Conservation (phyloP, 176 grass and related monocot genomes). For the Zizania latifolia region DNA sequence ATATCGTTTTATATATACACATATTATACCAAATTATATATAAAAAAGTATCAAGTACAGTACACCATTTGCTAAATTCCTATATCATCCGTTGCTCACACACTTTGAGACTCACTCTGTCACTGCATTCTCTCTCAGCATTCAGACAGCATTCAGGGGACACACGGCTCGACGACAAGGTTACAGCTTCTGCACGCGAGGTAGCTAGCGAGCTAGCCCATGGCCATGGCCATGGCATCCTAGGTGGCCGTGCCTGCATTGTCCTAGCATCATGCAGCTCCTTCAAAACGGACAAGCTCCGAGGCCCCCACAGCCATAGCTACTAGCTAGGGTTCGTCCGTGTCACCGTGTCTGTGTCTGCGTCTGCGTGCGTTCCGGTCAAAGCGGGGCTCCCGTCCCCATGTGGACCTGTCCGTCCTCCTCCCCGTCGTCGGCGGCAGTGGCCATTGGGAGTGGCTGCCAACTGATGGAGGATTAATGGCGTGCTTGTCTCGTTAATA, state of each 20-base stretch:
- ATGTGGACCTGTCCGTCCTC: background rate
- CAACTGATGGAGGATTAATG: background rate
- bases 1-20: too few species aligned
- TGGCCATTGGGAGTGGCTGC: background rate
- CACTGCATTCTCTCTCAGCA: background rate
- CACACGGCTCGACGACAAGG: constrained; percentile 16
- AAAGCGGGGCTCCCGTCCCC: constrained; percentile 4
- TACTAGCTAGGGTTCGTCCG: background rate
- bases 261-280: background rate
- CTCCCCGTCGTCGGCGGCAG: background rate
- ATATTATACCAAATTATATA: too few species aligned
- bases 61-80: too few species aligned
- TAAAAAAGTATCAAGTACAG: too few species aligned
- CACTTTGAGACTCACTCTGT: background rate
- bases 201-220: background rate
- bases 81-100: background rate
- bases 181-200: background rate
- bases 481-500: background rate
- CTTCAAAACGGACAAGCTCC: background rate
- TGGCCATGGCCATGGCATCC: background rate
- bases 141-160: background rate
- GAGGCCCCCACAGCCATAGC: background rate
- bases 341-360: background rate
- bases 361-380: constrained; percentile 5
- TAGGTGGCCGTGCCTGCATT: background rate